Evolutionary conservation across 371 early-diverging fungal genomes (phyloP).

Genomic region (Mortierella sp.): DNA sequence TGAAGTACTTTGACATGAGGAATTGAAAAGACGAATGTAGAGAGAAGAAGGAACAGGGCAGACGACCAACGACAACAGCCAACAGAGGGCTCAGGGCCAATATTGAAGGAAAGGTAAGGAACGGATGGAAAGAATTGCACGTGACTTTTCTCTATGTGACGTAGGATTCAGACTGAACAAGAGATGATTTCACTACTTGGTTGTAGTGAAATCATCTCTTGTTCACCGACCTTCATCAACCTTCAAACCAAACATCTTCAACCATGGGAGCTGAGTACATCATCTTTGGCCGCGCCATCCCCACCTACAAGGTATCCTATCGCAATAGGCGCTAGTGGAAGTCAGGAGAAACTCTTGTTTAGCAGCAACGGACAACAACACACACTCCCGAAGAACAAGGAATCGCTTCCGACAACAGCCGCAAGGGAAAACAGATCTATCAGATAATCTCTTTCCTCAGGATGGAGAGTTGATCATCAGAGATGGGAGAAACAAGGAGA

Average conservation of each 20-base stretch:
- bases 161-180: neutral
- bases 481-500: neutral
- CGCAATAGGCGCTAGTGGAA: too few species aligned
- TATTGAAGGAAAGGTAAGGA: neutral
- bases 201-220: conserved; percentile 10
- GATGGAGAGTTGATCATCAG: neutral
- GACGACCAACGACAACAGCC: neutral
- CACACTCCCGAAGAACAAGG: neutral
- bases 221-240: neutral
- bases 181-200: neutral
- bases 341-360: neutral
- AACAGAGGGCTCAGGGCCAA: neutral
- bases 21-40: neutral
- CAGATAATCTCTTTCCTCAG: neutral
- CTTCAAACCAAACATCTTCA: neutral
- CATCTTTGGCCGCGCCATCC: conserved; percentile 52
- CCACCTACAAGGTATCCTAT: conserved; percentile 46
- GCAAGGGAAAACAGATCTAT: neutral
- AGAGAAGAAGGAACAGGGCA: neutral
- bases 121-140: neutral
- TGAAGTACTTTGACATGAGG: conserved; percentile 41
- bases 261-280: conserved; percentile 52
- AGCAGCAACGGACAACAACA: neutral
- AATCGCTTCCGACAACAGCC: conserved; percentile 6
- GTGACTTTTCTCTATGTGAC: neutral